These are phyloP conservation scores for Aspergillus bertholletiae DNA, from an alignment of 495 filamentous ascomycete species.

Conservation along the genomic window DNA sequence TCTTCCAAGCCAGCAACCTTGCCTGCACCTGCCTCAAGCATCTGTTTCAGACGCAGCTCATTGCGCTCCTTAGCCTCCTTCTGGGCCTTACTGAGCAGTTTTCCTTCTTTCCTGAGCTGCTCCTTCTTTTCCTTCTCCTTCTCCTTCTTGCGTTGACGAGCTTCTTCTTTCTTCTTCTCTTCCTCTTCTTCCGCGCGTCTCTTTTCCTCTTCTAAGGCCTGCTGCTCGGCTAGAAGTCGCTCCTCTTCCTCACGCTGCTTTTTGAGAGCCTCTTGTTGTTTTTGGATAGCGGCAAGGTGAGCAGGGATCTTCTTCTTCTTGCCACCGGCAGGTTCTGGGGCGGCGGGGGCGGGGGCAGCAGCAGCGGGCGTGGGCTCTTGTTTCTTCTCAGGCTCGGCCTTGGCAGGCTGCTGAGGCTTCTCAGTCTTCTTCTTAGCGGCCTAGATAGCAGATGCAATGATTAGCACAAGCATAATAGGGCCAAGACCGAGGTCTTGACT, in stretches of 20 bases:
- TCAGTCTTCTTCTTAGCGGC: conserved; percentile 59
- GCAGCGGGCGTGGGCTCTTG: conserved; percentile 27
- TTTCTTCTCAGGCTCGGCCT: conserved; percentile 31
- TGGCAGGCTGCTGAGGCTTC: conserved; percentile 26
- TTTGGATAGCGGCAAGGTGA: conserved; percentile 77
- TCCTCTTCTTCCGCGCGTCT: conserved; percentile 70
- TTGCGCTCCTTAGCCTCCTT: conserved; percentile 79
- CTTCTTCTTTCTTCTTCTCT: conserved; percentile 67
- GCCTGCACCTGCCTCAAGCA: conserved; percentile 77
- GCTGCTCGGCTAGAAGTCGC: conserved; percentile 65
- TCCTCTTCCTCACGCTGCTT: conserved; percentile 74
- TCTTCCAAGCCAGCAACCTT: conserved; percentile 73
- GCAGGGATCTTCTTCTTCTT: conserved; percentile 93
- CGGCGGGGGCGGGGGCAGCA: conserved; percentile 30
- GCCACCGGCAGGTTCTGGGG: conserved; percentile 53
- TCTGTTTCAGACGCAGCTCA: conserved; percentile 87
- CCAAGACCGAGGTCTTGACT: not conserved
- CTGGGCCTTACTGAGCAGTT: conserved; percentile 91
- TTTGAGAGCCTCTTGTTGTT: conserved; percentile 81
- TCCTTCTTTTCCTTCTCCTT: conserved; percentile 96
- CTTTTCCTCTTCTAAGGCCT: conserved; percentile 66
- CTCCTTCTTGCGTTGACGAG: conserved; percentile 79
- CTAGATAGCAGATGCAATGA: conserved; percentile 29
- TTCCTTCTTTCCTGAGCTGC: conserved; percentile 91
- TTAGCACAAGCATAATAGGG: not conserved